These are phyloP conservation scores for Simmondsia chinensis DNA, from an alignment of 148 eudicot genomes.

Conservation along the genomic window DNA sequence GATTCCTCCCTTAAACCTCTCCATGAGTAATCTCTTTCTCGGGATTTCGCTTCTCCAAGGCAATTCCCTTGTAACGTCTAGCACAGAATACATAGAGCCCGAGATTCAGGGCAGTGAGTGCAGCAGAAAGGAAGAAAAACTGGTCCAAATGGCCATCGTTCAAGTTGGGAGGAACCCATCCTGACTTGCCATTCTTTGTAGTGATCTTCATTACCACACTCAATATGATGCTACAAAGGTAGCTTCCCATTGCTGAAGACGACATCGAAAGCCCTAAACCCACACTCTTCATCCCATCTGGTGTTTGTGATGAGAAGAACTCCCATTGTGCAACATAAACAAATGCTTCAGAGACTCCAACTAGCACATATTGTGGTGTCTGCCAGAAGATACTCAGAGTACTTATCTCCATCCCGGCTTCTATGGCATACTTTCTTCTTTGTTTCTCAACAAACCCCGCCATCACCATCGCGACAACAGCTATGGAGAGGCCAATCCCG, in stretches of 20 bases:
- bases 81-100: slow-evolving; percentile 38
- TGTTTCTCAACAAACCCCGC: slow-evolving; percentile 46
- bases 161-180: slow-evolving; percentile 51
- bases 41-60: slow-evolving; percentile 23
- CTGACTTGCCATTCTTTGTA: slow-evolving; percentile 33
- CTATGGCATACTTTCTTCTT: slow-evolving; percentile 29
- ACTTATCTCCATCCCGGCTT: slow-evolving; percentile 34
- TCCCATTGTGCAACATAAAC: slow-evolving; percentile 52
- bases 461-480: slow-evolving; percentile 43
- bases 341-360: slow-evolving; percentile 45
- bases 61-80: slow-evolving; percentile 32
- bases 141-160: slow-evolving; percentile 43
- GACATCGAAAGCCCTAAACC: slow-evolving; percentile 51
- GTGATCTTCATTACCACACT: slow-evolving; percentile 40
- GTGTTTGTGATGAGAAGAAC: slow-evolving; percentile 42
- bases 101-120: slow-evolving; percentile 30
- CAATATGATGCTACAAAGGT: slow-evolving; percentile 33
- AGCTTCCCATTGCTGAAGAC: slow-evolving; percentile 47
- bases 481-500: slow-evolving; percentile 50
- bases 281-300: slow-evolving; percentile 39
- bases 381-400: slow-evolving; percentile 52
- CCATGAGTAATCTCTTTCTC: slow-evolving; percentile 13
- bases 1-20: no score
- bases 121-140: slow-evolving; percentile 48
- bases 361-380: slow-evolving; percentile 45